phyloP scores from a whole-genome alignment of 2,329 filamentous ascomycete species.

The Alternaria ethzedia region DNA sequence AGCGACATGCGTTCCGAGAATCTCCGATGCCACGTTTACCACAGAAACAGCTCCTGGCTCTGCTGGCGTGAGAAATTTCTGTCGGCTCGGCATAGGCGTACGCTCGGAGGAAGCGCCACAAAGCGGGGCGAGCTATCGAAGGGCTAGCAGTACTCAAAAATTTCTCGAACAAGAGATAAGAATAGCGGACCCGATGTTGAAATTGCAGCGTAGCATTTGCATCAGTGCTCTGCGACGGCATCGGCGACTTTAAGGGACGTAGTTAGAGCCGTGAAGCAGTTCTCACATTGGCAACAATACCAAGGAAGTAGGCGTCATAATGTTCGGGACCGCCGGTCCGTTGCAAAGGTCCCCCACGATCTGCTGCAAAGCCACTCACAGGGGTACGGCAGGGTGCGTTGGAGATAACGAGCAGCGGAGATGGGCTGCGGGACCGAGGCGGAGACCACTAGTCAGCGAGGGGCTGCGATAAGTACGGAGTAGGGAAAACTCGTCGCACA shows the following conservation, averaged over 20 bases:
- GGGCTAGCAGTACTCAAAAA: slow-evolving; percentile 27
- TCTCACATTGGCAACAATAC: slow-evolving; percentile 9
- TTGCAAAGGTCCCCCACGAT: slow-evolving; percentile 31
- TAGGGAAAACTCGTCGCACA: slow-evolving; percentile 18
- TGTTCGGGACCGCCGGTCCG: slow-evolving; percentile 27
- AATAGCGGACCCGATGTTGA: slow-evolving; percentile 29
- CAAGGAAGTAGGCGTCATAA: slow-evolving; percentile 22
- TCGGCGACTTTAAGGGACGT: background rate
- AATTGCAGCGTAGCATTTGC: slow-evolving; percentile 8
- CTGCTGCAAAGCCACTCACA: slow-evolving; percentile 30
- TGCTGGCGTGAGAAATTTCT: slow-evolving; percentile 31
- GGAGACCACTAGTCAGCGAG: slow-evolving; percentile 14
- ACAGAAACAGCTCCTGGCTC: slow-evolving; percentile 8
- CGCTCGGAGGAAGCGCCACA: slow-evolving; percentile 30
- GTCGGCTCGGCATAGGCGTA: slow-evolving; percentile 30
- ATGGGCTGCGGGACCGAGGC: slow-evolving; percentile 13
- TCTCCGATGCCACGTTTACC: slow-evolving; percentile 31
- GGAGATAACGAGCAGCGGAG: slow-evolving; percentile 25
- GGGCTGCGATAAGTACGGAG: slow-evolving; percentile 13
- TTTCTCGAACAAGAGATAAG: slow-evolving; percentile 34
- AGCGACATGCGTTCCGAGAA: slow-evolving; percentile 24
- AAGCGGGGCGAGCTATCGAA: slow-evolving; percentile 37
- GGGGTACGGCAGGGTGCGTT: slow-evolving; percentile 28
- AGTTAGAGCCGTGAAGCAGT: background rate
- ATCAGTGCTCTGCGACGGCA: background rate